phyloP scores from a whole-genome alignment of 2,329 filamentous ascomycete genomes.

The Tolypocladium sp. region DNA sequence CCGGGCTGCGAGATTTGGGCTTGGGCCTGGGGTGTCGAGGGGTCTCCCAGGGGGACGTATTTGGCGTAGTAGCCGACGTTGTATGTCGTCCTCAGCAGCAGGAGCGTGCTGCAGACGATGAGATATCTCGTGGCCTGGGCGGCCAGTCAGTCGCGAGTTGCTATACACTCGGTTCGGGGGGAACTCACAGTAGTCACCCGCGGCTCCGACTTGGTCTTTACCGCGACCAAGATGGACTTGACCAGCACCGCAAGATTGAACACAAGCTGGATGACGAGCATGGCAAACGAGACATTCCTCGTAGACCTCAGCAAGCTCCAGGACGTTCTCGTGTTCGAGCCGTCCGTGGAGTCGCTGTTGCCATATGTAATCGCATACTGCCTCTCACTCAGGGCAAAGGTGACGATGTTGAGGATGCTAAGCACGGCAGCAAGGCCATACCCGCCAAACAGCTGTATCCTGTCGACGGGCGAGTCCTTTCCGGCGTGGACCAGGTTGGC shows the following conservation, averaged over 20 bases:
- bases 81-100: constrained; percentile 15
- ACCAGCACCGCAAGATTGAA: constrained; percentile 8
- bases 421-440: constrained; percentile 9
- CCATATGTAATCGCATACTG: constrained; percentile 1
- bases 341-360: neutral
- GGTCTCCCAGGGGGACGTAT: constrained; percentile 3
- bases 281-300: constrained; percentile 5
- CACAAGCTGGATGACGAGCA: constrained; percentile 7
- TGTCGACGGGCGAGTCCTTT: constrained; percentile 2
- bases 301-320: neutral
- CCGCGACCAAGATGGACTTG: constrained; percentile 12
- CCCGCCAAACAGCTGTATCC: constrained; percentile 5
- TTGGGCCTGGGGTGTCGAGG: neutral
- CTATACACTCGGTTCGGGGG: neutral
- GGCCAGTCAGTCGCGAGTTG: too few relatives aligned
- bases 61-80: constrained; percentile 9
- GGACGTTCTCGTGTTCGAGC: neutral
- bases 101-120: constrained; percentile 11
- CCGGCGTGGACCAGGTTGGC: constrained; percentile 9
- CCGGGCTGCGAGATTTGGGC: neutral
- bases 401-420: constrained; percentile 5
- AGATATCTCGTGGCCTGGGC: constrained; percentile 13
- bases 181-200: constrained; percentile 8
- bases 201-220: constrained; percentile 5
- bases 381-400: constrained; percentile 10